Percentiles rank a stretch among this genome's conserved stretches.
phyloP scores from a whole-genome alignment of 257 asterid species.

The Lavandula angustifolia region DNA sequence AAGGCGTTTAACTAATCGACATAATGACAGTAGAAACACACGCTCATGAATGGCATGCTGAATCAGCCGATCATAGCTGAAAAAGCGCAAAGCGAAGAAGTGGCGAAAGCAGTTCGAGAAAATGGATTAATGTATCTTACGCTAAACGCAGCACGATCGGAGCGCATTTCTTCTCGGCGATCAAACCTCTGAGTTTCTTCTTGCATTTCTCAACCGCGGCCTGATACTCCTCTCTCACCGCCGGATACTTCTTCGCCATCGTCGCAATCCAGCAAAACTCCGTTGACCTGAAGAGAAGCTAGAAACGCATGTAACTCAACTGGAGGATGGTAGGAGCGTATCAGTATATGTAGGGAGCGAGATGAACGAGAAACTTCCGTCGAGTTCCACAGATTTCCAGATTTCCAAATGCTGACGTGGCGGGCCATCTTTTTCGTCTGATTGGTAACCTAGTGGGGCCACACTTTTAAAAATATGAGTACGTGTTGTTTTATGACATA shows the following conservation, averaged over 20 bases:
- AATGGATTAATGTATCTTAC: conserved; percentile 29
- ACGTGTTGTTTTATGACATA: too few species aligned
- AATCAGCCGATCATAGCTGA: too few species aligned
- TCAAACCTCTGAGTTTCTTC: conserved; percentile 63
- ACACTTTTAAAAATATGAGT: too few species aligned
- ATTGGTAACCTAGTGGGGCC: too few species aligned
- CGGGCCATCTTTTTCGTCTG: background rate
- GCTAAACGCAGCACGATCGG: conserved; percentile 56
- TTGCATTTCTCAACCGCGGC: conserved; percentile 64
- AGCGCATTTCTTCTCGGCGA: conserved; percentile 54
- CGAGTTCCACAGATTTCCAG: conserved; percentile 33
- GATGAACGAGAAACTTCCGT: conserved; percentile 41
- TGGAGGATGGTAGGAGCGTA: background rate
- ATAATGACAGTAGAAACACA: too few species aligned
- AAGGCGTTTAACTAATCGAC: too few species aligned
- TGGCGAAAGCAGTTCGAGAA: too few species aligned
- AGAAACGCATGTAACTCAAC: background rate
- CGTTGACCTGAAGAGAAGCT: background rate
- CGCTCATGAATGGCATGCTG: too few species aligned
- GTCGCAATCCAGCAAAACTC: background rate
- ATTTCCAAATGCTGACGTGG: conserved; percentile 33
- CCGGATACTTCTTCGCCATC: conserved; percentile 68
- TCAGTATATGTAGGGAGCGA: conserved; percentile 7
- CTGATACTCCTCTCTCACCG: conserved; percentile 54
- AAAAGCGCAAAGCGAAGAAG: too few species aligned